Evolutionary conservation across 257 asterid species (phyloP), one percentile per base, ranked within the genome.

Genomic region (Rauvolfia tetraphylla): DNA sequence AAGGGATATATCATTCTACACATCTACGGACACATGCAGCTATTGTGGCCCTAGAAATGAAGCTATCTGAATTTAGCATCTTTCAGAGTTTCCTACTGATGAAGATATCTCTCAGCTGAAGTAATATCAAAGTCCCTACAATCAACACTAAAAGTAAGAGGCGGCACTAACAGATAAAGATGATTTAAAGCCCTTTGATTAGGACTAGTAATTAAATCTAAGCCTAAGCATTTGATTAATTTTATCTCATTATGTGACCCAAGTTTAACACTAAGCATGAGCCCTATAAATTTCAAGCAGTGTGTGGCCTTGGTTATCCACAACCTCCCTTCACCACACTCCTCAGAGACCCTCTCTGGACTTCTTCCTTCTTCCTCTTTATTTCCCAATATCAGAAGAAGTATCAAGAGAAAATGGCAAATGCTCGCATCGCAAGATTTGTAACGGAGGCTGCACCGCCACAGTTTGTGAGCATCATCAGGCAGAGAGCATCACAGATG

Each of bases 361-460:
- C 49, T 33, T 38, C 25, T 41, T 44, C 11, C 53, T 11, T n/a
- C 0, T 34, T n/a, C 10, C 44, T 33, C 33, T 51, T 42, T 46
- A 38, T 15, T 76, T 61, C 29, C 58, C 0, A 29, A 38, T 34
- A 65, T 0, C 42, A 34, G 34, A 48, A 53, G 51, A 36, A 39
- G 5, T 18, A 36, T 11, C 41, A 5, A 11, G 22, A 62, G 27
- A 80, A 73, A 65, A 89, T 91, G 95, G 88, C 90, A 34, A 91
- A 78, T 79, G 86, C 75, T 38, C 86, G 93, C 54, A 46, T 89
- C 0, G 91, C 87, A 1, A 81, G 92, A 75, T 88, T 89, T 38
- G 80, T 86, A 8, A 87, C 83, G 0, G 91, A 89, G 59, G 90
- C 71, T 12, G 93, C 95, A 22, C 97, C 97, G 0, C 89, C 95